phyloP scores from a whole-genome alignment of 164 flowering plant species.

The Stephania cephalantha region DNA sequence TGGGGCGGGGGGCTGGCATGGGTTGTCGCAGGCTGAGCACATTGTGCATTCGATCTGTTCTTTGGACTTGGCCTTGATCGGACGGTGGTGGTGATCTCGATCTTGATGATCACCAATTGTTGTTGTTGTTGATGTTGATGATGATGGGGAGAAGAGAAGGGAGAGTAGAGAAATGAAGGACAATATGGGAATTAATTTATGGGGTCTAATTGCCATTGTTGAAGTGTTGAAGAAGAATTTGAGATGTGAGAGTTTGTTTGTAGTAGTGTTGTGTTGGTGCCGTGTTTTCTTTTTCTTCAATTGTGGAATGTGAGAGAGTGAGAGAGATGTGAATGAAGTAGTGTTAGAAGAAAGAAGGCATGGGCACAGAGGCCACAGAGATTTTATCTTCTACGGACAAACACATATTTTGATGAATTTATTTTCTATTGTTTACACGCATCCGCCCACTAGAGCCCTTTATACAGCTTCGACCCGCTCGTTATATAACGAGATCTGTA shows the following conservation, averaged over 20 bases:
- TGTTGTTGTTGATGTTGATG: not conserved
- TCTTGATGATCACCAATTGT: not conserved
- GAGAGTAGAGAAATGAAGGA: not conserved
- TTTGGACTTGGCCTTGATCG: slow-evolving; percentile 11
- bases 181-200: not conserved
- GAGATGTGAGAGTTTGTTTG: not conserved
- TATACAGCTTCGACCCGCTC: too few species aligned
- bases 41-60: slow-evolving; percentile 56
- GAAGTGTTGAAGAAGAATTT: not conserved
- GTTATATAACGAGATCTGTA: too few species aligned
- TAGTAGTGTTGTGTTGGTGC: too few species aligned
- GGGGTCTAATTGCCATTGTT: not conserved
- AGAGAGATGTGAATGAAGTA: not conserved
- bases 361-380: not conserved
- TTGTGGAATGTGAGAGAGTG: too few species aligned
- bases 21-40: slow-evolving; percentile 61
- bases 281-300: too few species aligned
- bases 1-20: slow-evolving; percentile 23
- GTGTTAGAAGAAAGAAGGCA: not conserved
- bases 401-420: too few species aligned
- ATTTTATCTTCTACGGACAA: not conserved
- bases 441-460: too few species aligned
- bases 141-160: not conserved
- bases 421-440: too few species aligned
- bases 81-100: not conserved